phyloP scores from a whole-genome alignment of 805 yeast species.

The Spathaspora sp. region DNA sequence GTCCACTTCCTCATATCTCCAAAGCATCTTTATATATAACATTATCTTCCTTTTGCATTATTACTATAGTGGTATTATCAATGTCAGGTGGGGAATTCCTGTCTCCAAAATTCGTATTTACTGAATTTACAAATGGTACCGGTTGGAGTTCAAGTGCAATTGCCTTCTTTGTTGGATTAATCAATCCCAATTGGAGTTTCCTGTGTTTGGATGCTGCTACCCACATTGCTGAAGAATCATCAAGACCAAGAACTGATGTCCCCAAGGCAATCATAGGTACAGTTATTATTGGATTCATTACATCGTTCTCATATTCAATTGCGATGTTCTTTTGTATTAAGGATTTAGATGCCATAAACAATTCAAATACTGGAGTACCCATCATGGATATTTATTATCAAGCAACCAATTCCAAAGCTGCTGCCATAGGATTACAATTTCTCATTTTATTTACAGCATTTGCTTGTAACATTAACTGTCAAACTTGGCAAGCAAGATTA shows the following conservation, averaged over 20 bases:
- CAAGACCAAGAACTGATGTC: constrained; percentile 53
- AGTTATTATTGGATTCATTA: constrained; percentile 62
- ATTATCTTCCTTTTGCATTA: constrained; percentile 47
- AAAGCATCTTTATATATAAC: constrained; percentile 50
- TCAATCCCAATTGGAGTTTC: constrained; percentile 69
- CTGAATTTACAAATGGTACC: constrained; percentile 48
- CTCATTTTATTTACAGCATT: constrained; percentile 51
- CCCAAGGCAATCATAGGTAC: constrained; percentile 63
- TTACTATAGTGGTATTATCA: constrained; percentile 50
- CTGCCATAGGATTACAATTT: constrained; percentile 50
- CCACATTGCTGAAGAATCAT: constrained; percentile 66
- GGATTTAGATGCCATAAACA: constrained; percentile 46
- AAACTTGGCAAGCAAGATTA: constrained; percentile 66
- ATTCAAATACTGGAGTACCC: constrained; percentile 57
- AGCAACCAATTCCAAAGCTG: constrained; percentile 48
- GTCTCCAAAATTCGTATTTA: constrained; percentile 50
- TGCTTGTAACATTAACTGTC: constrained; percentile 58
- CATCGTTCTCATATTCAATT: constrained; percentile 50
- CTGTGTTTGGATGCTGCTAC: constrained; percentile 69
- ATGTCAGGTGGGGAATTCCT: constrained; percentile 53
- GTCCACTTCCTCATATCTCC: constrained; percentile 49
- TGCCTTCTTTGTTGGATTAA: constrained; percentile 66
- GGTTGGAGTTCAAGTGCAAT: constrained; percentile 60
- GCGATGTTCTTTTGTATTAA: constrained; percentile 58
- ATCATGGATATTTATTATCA: constrained; percentile 61